Percentiles rank a stretch among this genome's conserved stretches.
phyloP scores from a whole-genome alignment of 2,329 filamentous ascomycete genomes.

The Trichophaea hybrida region DNA sequence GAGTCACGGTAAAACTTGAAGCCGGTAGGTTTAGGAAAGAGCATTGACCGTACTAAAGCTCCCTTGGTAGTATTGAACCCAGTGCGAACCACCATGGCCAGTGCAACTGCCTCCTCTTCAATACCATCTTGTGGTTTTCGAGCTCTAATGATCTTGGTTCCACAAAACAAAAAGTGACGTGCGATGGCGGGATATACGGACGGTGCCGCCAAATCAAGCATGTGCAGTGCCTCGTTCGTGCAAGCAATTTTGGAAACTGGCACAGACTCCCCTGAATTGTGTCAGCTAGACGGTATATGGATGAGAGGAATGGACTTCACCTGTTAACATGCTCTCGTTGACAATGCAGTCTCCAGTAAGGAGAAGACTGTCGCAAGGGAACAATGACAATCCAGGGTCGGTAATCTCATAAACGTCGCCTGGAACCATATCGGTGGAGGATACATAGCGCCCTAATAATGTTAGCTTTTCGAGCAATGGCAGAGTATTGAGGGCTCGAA shows the following conservation, averaged over 20 bases:
- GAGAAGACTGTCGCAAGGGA: slow-evolving; percentile 83
- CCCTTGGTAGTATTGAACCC: slow-evolving; percentile 98
- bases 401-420: slow-evolving; percentile 96
- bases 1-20: slow-evolving; percentile 99
- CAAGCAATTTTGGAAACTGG: slow-evolving; percentile 86
- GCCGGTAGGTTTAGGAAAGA: slow-evolving; percentile 93
- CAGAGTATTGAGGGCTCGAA: slow-evolving; percentile 13
- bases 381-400: slow-evolving; percentile 73
- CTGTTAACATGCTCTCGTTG: slow-evolving; percentile 97
- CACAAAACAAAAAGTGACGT: slow-evolving; percentile 82
- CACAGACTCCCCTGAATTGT: slow-evolving; percentile 65
- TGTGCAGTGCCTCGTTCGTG: slow-evolving; percentile 60
- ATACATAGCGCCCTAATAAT: slow-evolving; percentile 57
- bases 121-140: slow-evolving; percentile 73
- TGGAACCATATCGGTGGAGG: slow-evolving; percentile 77
- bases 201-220: slow-evolving; percentile 64
- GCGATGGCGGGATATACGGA: slow-evolving; percentile 72
- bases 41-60: slow-evolving; percentile 87
- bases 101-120: slow-evolving; percentile 73
- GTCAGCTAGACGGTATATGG: not conserved
- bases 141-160: slow-evolving; percentile 87
- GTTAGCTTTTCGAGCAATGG: not conserved
- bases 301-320: slow-evolving; percentile 28
- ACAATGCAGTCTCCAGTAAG: slow-evolving; percentile 93
- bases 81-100: slow-evolving; percentile 84